phyloP scores from a whole-genome alignment of 306 rosid genomes.

The Fragaria nilgerrensis region DNA sequence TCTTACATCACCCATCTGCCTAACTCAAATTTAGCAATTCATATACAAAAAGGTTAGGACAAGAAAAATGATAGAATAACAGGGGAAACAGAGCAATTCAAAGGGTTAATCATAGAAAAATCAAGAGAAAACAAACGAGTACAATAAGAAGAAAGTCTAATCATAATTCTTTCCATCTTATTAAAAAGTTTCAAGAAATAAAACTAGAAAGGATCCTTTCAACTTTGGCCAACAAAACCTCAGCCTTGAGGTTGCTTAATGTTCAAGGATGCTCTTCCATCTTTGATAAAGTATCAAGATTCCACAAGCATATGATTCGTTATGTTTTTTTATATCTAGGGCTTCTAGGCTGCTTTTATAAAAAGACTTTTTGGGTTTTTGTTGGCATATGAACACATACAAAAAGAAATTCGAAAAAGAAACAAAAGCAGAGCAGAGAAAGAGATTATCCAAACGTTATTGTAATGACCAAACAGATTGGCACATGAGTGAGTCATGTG shows the following conservation, averaged over 20 bases:
- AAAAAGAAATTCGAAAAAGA: not conserved
- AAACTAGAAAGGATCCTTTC: not conserved
- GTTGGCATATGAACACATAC: not conserved
- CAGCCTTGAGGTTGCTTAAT: conserved; percentile 3
- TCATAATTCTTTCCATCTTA: not conserved
- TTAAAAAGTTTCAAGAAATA: not conserved
- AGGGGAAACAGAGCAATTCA: conserved; percentile 1
- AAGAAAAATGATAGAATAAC: not conserved
- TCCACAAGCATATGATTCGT: not conserved
- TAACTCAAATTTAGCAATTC: conserved; percentile 5
- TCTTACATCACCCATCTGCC: conserved; percentile 58
- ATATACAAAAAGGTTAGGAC: conserved; percentile 5
- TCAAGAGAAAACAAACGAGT: not conserved
- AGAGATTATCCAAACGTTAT: not conserved
- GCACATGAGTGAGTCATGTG: not conserved
- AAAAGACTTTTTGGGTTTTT: not conserved
- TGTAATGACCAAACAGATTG: not conserved
- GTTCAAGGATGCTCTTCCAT: conserved; percentile 2
- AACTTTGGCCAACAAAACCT: not conserved
- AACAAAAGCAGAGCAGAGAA: not conserved
- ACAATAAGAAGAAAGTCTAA: not conserved
- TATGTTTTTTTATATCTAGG: not conserved
- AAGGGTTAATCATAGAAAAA: not conserved
- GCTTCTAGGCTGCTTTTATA: not conserved
- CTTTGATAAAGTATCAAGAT: not conserved